Conservation (phyloP, 257 asterid genomes). For the Perilla frutescens region DNA sequence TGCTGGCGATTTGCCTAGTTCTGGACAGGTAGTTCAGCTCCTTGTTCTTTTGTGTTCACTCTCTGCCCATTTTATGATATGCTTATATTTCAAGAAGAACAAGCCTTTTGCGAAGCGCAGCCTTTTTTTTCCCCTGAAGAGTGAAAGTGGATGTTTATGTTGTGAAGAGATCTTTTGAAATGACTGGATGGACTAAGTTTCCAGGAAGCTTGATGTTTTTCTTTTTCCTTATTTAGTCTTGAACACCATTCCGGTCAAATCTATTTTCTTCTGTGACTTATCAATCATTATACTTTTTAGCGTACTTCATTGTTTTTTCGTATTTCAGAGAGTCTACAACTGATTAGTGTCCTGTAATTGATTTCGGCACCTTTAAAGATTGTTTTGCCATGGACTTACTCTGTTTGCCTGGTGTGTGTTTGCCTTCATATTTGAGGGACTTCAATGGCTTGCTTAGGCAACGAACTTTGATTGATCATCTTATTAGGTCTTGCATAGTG, state of each 20-base stretch:
- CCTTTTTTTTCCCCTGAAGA: neutral
- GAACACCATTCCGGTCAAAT: neutral
- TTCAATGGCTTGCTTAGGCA: too few species aligned
- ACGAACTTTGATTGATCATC: too few species aligned
- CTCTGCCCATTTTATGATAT: conserved; percentile 11
- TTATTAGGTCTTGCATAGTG: too few species aligned
- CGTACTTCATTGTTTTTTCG: too few species aligned
- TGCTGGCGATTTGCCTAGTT: conserved; percentile 87
- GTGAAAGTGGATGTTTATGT: neutral
- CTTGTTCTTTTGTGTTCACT: conserved; percentile 4
- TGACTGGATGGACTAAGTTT: conserved; percentile 4
- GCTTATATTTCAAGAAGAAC: conserved; percentile 3
- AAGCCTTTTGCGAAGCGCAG: neutral
- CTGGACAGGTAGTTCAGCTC: conserved; percentile 74
- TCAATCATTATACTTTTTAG: too few species aligned
- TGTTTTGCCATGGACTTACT: neutral
- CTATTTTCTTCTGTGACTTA: too few species aligned
- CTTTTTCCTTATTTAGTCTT: neutral
- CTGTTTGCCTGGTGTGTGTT: neutral
- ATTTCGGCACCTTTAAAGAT: neutral
- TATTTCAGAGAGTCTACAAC: too few species aligned
- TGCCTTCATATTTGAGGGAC: neutral
- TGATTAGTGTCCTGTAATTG: too few species aligned
- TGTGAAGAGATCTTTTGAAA: neutral
- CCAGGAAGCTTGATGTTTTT: neutral